Conservation (phyloP, 352 stramenopile genomes). For the Phytophthora fragariaefolia region DNA sequence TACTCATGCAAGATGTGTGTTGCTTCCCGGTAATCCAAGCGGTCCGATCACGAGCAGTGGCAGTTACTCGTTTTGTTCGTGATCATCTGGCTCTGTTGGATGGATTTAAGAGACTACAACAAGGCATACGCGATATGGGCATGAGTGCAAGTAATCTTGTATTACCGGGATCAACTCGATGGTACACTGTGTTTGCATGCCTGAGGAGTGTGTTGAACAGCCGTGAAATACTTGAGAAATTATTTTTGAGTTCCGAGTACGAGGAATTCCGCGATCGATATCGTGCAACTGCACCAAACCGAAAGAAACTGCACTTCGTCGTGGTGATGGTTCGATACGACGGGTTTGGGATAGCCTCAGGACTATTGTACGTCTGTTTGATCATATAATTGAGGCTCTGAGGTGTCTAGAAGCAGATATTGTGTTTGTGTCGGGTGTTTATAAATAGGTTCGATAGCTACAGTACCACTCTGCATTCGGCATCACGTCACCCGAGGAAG, state of each 20-base stretch:
- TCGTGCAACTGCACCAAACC: constrained; percentile 4
- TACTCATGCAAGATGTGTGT: too few species aligned
- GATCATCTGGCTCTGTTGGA: too few species aligned
- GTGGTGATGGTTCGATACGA: constrained; percentile 7
- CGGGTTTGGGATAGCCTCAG: constrained; percentile 10
- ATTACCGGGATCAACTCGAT: too few species aligned
- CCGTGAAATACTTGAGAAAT: too few species aligned
- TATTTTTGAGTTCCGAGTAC: constrained; percentile 13
- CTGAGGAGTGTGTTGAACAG: too few species aligned
- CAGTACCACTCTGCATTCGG: background rate
- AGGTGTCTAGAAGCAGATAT: background rate
- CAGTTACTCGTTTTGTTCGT: too few species aligned
- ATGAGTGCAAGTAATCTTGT: too few species aligned
- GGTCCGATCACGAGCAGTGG: too few species aligned
- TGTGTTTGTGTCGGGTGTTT: background rate
- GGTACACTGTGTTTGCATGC: too few species aligned
- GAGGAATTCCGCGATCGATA: constrained; percentile 7
- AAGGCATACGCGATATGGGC: too few species aligned
- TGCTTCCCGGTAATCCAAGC: too few species aligned
- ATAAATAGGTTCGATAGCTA: background rate
- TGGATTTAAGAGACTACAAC: too few species aligned
- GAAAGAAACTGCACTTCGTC: constrained; percentile 3
- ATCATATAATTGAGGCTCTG: constrained; percentile 6
- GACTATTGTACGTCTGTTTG: constrained; percentile 5
- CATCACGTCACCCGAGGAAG: background rate